Evolutionary conservation across 495 filamentous ascomycete genomes (phyloP), one percentile per base, ranked within the genome.

Genomic region (Aspergillus affinis): DNA sequence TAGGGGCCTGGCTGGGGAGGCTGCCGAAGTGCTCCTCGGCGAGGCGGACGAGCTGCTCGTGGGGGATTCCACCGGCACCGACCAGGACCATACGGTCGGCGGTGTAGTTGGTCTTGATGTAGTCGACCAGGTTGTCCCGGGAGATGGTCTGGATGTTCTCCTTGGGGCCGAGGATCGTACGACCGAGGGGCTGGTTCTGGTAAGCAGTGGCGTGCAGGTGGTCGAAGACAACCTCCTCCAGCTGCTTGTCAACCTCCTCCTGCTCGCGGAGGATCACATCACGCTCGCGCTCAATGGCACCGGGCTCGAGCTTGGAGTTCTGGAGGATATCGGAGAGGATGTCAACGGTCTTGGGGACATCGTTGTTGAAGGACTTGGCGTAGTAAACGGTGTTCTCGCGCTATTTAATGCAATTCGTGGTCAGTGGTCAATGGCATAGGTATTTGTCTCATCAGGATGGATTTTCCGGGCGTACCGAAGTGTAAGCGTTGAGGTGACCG

Each of bases 351-450:
- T 90, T 89, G 67, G 93, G 92, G 58, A 97, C 91, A 75, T 99
- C 94, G 75, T 87, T 84, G 82, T 98, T 99, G 81, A 99, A 96
- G 62, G 95, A 87, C 80, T 97, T 97, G 78, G 95, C 94, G 77
- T 97, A 99, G 84, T 99, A 98, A 72, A 98, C 94, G 64, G 94
- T 98, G 84, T 96, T 97, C 81, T 98, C 94, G 69, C 94, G 89
- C 91, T 97, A 69, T 51, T 55, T 17, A 56, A 18, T 26, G 71
- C 73, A 64, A 79, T 81, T 67, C 73, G 69, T 65, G 20, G 61
- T 47, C 19, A 23, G 41, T 47, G 19, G 48, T 46, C 20, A 27
- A 46, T 32, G 4, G 32, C 17, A 6, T 17, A 57, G 17, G 13
- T 23, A 48, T 23, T 32, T 30, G n/a, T 23, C 12, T 26, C 36